Evolutionary conservation across 2,329 filamentous ascomycete species (phyloP).

Genomic region (Xylariaceae sp.): DNA sequence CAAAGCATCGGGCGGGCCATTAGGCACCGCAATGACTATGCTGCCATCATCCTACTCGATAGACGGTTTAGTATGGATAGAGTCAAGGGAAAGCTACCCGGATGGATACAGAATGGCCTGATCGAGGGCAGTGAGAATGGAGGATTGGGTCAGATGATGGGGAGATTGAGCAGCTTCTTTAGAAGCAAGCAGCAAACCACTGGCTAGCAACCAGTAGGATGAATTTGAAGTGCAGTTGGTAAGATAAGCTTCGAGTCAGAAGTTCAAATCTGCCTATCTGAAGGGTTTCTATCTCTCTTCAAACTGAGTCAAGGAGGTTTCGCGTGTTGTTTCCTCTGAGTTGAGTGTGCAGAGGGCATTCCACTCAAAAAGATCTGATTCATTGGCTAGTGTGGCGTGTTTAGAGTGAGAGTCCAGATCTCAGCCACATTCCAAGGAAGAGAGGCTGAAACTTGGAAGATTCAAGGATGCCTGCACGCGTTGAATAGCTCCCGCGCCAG

Average conservation of each 20-base stretch:
- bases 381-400: background rate
- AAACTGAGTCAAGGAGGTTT: background rate
- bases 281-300: background rate
- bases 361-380: no score
- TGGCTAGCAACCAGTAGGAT: background rate
- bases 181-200: conserved; percentile 43
- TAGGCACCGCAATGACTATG: conserved; percentile 83
- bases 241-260: background rate
- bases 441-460: background rate
- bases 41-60: conserved; percentile 84
- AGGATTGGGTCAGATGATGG: conserved; percentile 58
- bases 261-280: no score
- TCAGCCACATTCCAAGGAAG: background rate
- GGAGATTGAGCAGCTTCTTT: conserved; percentile 57
- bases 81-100: conserved; percentile 77
- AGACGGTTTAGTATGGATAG: conserved; percentile 70
- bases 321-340: no score
- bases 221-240: no score
- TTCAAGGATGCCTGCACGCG: no score
- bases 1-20: conserved; percentile 94
- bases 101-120: conserved; percentile 80
- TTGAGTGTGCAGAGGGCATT: no score
- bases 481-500: no score
- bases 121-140: conserved; percentile 46
- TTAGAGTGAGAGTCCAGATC: background rate